phyloP scores from a whole-genome alignment of 306 rosid species.

The Astragalus membranaceus region DNA sequence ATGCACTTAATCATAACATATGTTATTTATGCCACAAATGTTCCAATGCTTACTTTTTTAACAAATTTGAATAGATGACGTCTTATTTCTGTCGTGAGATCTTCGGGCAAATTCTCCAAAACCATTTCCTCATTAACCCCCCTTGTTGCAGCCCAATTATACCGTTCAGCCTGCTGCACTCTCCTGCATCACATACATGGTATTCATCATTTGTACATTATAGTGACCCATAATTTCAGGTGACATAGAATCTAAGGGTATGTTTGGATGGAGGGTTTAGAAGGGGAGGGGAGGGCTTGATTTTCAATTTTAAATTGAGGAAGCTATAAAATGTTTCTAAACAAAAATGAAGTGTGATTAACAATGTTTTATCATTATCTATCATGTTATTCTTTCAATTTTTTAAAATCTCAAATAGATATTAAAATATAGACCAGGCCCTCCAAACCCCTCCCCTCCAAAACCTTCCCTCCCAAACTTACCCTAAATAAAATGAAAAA shows the following conservation, averaged over 20 bases:
- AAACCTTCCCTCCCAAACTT: no score
- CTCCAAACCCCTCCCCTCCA: no score
- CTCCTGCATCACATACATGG: constrained; percentile 36
- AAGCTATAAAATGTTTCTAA: no score
- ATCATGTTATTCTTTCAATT: no score
- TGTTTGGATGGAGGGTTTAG: no score
- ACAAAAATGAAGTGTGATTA: no score
- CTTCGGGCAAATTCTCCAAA: constrained; percentile 76
- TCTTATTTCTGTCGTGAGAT: constrained; percentile 71
- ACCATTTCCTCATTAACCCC: constrained; percentile 77
- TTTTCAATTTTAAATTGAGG: no score
- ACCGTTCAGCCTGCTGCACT: constrained; percentile 69
- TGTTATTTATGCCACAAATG: background rate
- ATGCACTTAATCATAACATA: no score
- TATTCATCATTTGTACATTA: background rate
- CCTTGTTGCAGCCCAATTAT: constrained; percentile 86
- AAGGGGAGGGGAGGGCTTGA: no score
- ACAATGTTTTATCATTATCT: no score
- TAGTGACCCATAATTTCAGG: background rate
- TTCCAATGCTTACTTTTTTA: constrained; percentile 11
- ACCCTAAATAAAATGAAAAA: background rate
- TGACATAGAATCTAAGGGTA: background rate
- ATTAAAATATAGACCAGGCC: no score
- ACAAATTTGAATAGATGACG: constrained; percentile 56
- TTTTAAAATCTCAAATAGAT: no score